phyloP scores from a whole-genome alignment of 805 yeast genomes.

The Kodamaea neixiangensis region DNA sequence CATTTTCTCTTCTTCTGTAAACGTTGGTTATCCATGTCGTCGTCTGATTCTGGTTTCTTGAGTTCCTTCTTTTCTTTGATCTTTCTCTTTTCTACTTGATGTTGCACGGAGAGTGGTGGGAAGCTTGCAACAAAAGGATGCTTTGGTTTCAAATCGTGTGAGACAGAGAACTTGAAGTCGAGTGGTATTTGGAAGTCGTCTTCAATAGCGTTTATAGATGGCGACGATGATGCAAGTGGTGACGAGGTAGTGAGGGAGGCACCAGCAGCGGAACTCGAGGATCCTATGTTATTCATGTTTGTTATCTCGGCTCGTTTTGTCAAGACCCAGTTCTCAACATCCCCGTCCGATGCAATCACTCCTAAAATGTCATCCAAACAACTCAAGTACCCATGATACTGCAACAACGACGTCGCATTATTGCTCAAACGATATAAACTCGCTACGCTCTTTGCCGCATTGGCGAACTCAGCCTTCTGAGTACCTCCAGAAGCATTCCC shows the following conservation, averaged over 20 bases:
- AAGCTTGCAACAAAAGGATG: conserved; percentile 35
- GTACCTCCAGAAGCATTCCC: conserved; percentile 12
- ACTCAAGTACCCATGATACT: conserved; percentile 59
- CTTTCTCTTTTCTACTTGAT: conserved; percentile 12
- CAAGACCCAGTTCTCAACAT: conserved; percentile 55
- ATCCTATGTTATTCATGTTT: conserved; percentile 8
- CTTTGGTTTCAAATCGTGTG: conserved; percentile 28
- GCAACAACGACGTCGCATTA: conserved; percentile 47
- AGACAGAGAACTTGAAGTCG: conserved; percentile 34
- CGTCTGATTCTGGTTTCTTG: conserved; percentile 4
- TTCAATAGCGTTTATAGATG: conserved; percentile 2
- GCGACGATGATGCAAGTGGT: conserved; percentile 1
- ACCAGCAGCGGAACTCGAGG: neutral
- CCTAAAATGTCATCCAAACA: conserved; percentile 59
- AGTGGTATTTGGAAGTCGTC: conserved; percentile 19
- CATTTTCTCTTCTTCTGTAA: conserved; percentile 6
- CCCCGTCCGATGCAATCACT: conserved; percentile 42
- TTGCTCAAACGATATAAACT: conserved; percentile 62
- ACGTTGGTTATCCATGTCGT: neutral
- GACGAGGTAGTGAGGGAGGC: neutral
- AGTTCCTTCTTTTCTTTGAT: conserved; percentile 5
- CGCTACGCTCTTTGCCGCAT: conserved; percentile 46
- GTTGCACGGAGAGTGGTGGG: conserved; percentile 43
- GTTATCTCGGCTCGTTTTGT: conserved; percentile 47
- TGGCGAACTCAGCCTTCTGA: conserved; percentile 36